Conservation (phyloP, 2,329 filamentous ascomycete genomes). For the Exophiala lecanii-corni region DNA sequence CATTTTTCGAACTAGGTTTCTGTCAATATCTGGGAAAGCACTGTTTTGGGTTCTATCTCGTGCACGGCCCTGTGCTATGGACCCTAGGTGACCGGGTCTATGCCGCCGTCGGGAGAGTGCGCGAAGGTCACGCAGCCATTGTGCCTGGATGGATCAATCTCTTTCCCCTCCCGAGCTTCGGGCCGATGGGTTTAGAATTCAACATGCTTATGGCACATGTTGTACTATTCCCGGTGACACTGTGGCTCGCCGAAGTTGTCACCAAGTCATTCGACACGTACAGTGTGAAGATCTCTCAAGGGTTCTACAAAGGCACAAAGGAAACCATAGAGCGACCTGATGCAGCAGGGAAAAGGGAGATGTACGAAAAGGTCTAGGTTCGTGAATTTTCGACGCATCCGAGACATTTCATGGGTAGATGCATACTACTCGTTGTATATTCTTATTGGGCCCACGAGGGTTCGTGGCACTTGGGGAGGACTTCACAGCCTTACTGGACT, state of each 20-base stretch:
- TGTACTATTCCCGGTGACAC: constrained; percentile 55
- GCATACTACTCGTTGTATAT: no score
- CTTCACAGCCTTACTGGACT: no score
- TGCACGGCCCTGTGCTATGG: constrained; percentile 45
- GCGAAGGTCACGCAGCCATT: constrained; percentile 44
- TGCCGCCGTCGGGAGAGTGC: constrained; percentile 53
- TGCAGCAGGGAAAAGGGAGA: neutral
- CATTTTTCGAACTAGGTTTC: constrained; percentile 38
- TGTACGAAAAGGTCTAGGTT: neutral
- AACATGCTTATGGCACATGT: constrained; percentile 57
- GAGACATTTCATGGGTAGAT: no score
- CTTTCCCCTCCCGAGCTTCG: constrained; percentile 51
- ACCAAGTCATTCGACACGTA: constrained; percentile 57
- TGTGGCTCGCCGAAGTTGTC: constrained; percentile 54
- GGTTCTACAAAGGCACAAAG: neutral
- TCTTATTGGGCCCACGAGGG: no score
- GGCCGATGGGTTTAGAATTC: constrained; percentile 58
- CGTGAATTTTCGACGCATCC: no score
- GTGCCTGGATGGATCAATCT: constrained; percentile 55
- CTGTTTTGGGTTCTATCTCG: constrained; percentile 45
- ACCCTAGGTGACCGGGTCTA: constrained; percentile 61
- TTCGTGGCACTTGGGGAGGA: no score
- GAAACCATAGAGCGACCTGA: neutral
- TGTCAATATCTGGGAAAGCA: constrained; percentile 45
- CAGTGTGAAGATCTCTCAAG: constrained; percentile 28